Evolutionary conservation across 2,329 filamentous ascomycete species (phyloP).

Genomic region (Aspergillus proliferans): DNA sequence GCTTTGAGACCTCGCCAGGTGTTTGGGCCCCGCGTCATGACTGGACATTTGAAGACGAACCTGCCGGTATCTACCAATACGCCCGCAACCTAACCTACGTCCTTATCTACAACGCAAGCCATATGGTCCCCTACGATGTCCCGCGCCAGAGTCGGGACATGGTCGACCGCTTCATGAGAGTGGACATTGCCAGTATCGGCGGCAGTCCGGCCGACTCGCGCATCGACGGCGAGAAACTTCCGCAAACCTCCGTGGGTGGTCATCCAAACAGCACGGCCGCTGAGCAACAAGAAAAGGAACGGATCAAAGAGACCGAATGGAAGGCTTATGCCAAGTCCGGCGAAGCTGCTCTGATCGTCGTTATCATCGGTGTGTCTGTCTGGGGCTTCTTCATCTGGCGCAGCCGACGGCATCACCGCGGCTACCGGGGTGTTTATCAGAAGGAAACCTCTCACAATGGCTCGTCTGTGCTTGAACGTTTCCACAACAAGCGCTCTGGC

Average conservation of each 20-base stretch:
- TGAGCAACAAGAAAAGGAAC: slow-evolving; percentile 62
- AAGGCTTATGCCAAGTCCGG: slow-evolving; percentile 82
- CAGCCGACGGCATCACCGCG: slow-evolving; percentile 45
- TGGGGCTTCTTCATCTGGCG: slow-evolving; percentile 70
- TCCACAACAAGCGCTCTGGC: slow-evolving; percentile 37
- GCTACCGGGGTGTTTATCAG: slow-evolving; percentile 37
- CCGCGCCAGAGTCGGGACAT: slow-evolving; percentile 84
- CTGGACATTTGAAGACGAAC: slow-evolving; percentile 87
- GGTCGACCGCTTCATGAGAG: slow-evolving; percentile 91
- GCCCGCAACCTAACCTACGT: slow-evolving; percentile 95
- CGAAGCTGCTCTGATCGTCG: slow-evolving; percentile 75
- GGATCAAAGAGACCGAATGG: slow-evolving; percentile 80
- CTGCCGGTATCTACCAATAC: slow-evolving; percentile 87
- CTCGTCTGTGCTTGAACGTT: slow-evolving; percentile 42
- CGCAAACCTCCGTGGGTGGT: slow-evolving; percentile 68
- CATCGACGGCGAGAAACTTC: slow-evolving; percentile 79
- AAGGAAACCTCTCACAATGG: slow-evolving; percentile 33
- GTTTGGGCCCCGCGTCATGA: slow-evolving; percentile 87
- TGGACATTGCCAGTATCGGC: slow-evolving; percentile 85
- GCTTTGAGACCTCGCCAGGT: slow-evolving; percentile 80
- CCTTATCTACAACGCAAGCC: slow-evolving; percentile 87
- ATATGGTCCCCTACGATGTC: slow-evolving; percentile 97
- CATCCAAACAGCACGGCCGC: slow-evolving; percentile 63
- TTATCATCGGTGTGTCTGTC: slow-evolving; percentile 62
- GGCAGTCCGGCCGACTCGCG: slow-evolving; percentile 70